A percentile compares a stretch with the other conserved stretches of the same genome.
Conservation (phyloP, 2,329 filamentous ascomycete species). For the Fusarium albosuccineum region DNA sequence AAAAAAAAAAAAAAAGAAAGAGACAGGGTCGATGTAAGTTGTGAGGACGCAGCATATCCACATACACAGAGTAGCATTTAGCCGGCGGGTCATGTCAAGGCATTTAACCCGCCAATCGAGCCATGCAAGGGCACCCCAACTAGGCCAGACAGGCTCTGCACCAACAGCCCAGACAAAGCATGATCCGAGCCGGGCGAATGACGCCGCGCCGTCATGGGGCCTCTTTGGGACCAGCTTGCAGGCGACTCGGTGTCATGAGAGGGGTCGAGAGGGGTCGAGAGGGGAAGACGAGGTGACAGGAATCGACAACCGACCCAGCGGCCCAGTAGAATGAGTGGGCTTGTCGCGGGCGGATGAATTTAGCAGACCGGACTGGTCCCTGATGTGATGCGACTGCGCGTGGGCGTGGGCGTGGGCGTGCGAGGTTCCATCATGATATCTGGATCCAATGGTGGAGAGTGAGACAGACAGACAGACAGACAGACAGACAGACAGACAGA, state of each 20-base stretch:
- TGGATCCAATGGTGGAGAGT: conserved; percentile 2
- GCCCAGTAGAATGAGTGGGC: conserved; percentile 4
- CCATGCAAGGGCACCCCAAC: conserved; percentile 1
- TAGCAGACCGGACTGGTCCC: too few species aligned
- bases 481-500: conserved; percentile 29
- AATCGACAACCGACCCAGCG: not conserved
- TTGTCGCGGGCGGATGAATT: conserved; percentile 31
- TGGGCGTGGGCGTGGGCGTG: conserved; percentile 2
- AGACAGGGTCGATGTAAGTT: conserved; percentile 17
- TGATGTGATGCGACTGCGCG: too few species aligned
- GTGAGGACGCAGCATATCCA: not conserved
- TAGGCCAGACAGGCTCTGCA: not conserved
- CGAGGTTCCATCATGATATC: conserved; percentile 30
- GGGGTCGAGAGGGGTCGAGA: conserved; percentile 36
- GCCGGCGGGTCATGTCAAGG: conserved; percentile 30
- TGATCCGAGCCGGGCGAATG: conserved; percentile 36
- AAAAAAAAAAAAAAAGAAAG: not conserved
- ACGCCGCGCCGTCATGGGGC: conserved; percentile 21
- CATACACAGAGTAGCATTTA: conserved; percentile 31
- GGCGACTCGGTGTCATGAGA: conserved; percentile 32
- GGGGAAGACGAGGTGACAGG: conserved; percentile 16
- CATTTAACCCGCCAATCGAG: conserved; percentile 37
- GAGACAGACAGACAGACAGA: conserved; percentile 37
- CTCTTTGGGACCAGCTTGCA: conserved; percentile 9
- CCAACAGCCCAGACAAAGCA: not conserved